Evolutionary conservation across 2,329 filamentous ascomycete species (phyloP).

Genomic region (Akanthomyces muscarius): DNA sequence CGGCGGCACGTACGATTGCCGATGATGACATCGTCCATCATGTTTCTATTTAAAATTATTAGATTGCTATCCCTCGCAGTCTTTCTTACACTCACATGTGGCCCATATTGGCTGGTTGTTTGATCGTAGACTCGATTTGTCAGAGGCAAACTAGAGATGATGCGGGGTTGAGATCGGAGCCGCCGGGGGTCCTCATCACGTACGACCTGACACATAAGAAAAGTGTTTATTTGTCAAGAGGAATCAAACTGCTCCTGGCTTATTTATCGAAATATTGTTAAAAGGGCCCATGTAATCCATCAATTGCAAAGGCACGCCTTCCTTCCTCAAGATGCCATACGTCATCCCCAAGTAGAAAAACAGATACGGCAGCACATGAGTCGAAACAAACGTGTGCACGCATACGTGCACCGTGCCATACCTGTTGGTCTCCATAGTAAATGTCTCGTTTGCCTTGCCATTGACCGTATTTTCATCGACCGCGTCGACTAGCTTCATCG

Average conservation of each 20-base stretch:
- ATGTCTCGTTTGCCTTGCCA: constrained; percentile 2
- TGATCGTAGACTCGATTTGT: neutral
- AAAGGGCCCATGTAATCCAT: constrained; percentile 1
- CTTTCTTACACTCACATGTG: neutral
- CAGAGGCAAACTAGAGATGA: neutral
- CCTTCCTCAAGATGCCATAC: constrained; percentile 5
- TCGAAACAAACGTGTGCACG: constrained; percentile 5
- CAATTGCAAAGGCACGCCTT: constrained; percentile 4
- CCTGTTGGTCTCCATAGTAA: neutral
- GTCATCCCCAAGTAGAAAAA: constrained; percentile 9
- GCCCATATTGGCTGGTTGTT: neutral
- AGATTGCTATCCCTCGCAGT: neutral
- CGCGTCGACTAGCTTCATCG: neutral
- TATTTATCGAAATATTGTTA: neutral
- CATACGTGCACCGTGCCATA: constrained; percentile 7
- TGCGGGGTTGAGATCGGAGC: neutral
- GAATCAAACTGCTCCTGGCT: neutral
- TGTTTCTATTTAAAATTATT: constrained; percentile 27
- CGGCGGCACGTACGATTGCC: constrained; percentile 29
- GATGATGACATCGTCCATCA: constrained; percentile 41
- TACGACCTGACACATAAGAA: neutral
- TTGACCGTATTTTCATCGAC: constrained; percentile 1
- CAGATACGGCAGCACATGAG: constrained; percentile 7
- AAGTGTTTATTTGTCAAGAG: neutral
- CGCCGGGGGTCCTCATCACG: neutral